These are phyloP conservation scores for Neltuma alba DNA, from an alignment of 306 rosid genomes.

Conservation along the genomic window DNA sequence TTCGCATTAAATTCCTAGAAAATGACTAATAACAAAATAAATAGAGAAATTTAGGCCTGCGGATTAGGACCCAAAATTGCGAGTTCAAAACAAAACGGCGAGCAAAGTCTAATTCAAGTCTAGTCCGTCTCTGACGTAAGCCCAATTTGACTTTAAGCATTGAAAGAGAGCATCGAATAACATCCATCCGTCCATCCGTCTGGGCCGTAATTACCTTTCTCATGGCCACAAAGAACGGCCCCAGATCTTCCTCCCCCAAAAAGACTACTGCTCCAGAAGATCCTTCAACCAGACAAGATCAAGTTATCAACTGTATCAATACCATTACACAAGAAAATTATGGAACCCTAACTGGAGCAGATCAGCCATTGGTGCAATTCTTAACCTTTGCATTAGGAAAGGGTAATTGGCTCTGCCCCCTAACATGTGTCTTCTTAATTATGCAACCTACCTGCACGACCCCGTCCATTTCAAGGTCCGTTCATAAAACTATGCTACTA, in stretches of 20 bases:
- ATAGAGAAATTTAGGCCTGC: background rate
- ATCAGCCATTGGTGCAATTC: conserved; percentile 12
- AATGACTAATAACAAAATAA: background rate
- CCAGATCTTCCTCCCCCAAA: background rate
- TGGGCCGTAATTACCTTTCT: background rate
- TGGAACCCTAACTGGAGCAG: background rate
- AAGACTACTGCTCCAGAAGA: background rate
- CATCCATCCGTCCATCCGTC: background rate
- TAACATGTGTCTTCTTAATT: conserved; percentile 23
- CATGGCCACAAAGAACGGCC: background rate
- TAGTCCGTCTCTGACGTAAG: background rate
- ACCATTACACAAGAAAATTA: background rate
- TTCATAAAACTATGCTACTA: conserved; percentile 11
- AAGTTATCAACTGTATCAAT: background rate
- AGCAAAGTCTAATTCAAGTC: background rate
- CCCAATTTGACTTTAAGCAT: background rate
- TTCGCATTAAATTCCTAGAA: background rate
- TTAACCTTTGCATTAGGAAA: conserved; percentile 9
- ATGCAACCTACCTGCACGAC: background rate
- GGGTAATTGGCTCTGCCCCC: conserved; percentile 15
- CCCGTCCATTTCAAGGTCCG: conserved; percentile 32
- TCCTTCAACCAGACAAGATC: background rate
- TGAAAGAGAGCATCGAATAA: no score
- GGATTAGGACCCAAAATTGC: background rate
- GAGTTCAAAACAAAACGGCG: background rate